Base-by-base conservation (phyloP, 768 basidiomycete genomes). In the Clavaria fumosa region DNA sequence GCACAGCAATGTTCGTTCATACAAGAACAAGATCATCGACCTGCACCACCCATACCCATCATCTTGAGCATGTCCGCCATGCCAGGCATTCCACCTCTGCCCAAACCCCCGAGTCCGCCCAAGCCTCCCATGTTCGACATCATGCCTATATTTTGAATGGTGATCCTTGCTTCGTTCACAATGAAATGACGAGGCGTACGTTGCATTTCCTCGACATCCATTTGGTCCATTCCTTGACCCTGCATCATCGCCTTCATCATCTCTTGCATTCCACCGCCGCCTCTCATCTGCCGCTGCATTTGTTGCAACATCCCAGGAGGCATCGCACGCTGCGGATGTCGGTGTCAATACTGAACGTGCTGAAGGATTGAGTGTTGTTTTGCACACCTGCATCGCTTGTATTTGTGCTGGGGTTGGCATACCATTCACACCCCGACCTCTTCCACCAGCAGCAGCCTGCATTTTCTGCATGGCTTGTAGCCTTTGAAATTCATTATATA, bases 181-280 rank as follows among this genome's bases (percentile, higher is more conserved):
- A n/a, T n/a, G n/a, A n/a, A n/a, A n/a, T n/a, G n/a, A n/a, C n/a
- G 20, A 38, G n/a, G 58, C 70, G 45, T 58, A 80, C 86, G 71
- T 60, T 89, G 84, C 84, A 91, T 88, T 55, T 93, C 88, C 42
- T 85, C 82, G 81, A 93, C 83, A 51, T 90, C 88, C 37, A 78
- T 63, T 52, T 88, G 76, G 50, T 90, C 90, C 7, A 84, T 84
- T 38, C 83, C 85, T 48, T 84, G 78, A 7, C 88, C 84, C 49
- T 89, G 86, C 83, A 95, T 90, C 85, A 96, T 90, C 19, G 82
- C 78, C 53, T 82, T 84, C 89, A 93, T 89, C 88, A 93, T 93
- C 49, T 93, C 89, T 55, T 90, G 84, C 76, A 95, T 81, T 31
- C 86, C 86, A 15, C 88, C 85, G 6, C 83, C 84, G 39, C 76